These are phyloP conservation scores for Tremellales sp. DNA, from an alignment of 1,284 basidiomycete genomes.

Conservation along the genomic window DNA sequence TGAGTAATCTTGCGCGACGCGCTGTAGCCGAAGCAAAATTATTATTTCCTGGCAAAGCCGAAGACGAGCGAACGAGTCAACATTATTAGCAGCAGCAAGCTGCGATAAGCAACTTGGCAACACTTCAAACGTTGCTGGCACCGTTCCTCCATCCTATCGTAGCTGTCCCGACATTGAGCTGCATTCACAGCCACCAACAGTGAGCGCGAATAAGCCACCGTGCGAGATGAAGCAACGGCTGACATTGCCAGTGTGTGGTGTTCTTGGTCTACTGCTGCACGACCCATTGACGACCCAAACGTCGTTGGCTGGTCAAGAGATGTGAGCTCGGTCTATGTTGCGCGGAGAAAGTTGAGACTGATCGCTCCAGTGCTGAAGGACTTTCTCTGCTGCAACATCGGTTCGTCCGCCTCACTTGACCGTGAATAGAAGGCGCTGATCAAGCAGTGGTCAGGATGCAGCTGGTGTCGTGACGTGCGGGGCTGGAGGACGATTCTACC, in stretches of 20 bases:
- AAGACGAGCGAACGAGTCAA: background rate
- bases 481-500: constrained; percentile 88
- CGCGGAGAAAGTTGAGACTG: background rate
- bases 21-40: background rate
- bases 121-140: too few species aligned
- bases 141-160: too few species aligned
- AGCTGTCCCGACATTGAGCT: too few species aligned
- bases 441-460: constrained; percentile 79
- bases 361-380: constrained; percentile 59
- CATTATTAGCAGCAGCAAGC: too few species aligned
- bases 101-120: too few species aligned
- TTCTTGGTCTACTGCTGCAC: constrained; percentile 76
- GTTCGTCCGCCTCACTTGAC: constrained; percentile 19
- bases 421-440: background rate
- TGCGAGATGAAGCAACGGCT: constrained; percentile 1
- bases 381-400: constrained; percentile 87
- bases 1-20: too few species aligned
- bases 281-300: constrained; percentile 63
- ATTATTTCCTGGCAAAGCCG: too few species aligned
- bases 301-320: constrained; percentile 65
- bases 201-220: background rate
- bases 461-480: constrained; percentile 98
- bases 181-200: background rate
- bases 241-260: constrained; percentile 66
- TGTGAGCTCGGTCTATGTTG: constrained; percentile 47